Base-by-base conservation (phyloP, 2,329 filamentous ascomycete genomes). In the Aspergillus fructus region DNA sequence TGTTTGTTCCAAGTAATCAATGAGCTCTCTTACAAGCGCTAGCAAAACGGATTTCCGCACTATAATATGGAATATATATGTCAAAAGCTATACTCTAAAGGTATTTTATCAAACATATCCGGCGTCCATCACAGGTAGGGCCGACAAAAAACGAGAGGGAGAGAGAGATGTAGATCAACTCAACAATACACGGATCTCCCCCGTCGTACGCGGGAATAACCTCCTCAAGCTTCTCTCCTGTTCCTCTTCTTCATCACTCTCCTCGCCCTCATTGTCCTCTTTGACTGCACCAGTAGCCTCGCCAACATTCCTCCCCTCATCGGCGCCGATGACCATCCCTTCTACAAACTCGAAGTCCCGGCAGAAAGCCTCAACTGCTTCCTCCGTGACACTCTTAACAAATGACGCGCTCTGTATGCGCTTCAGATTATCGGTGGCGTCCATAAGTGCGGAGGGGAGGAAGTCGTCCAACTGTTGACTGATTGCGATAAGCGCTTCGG, bases 381-480 rank as follows among this genome's bases (percentile, higher is more conserved):
- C 85, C 66, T 96, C 90, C 0, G 91, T 94, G 49, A 96, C 84
- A 47, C 87, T 81, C 48, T 90, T 85, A 13, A 89, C 88, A 56
- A 96, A 77, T 11, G 81, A 81, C 1, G 89, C 84, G 66, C 90
- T 89, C 60, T 89, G 86, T 1, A 99, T 76, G 42, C 85, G 80
- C 62, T 88, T 88, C 24, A 97, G 74, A 59, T 91, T 90, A 50
- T 94, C 89, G 65, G 90, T 86, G 3, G 93, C 93, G 71, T 99
- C 94, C 81, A 97, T 93, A 30, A 96, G 81, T 3, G 93, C 94
- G 1, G 91, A 96, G 0, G 94, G 93, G 23, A 99, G 79, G 76
- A 97, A 99, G 59, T 91, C 87, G 68, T 99, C 94, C 6, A 99
- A 80, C 41, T 82, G 83, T 66, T 93, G 90, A 66, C 90, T 90